Evolutionary conservation across 2,329 filamentous ascomycete species (phyloP).

Genomic region (Trichoderma citrinoviride): DNA sequence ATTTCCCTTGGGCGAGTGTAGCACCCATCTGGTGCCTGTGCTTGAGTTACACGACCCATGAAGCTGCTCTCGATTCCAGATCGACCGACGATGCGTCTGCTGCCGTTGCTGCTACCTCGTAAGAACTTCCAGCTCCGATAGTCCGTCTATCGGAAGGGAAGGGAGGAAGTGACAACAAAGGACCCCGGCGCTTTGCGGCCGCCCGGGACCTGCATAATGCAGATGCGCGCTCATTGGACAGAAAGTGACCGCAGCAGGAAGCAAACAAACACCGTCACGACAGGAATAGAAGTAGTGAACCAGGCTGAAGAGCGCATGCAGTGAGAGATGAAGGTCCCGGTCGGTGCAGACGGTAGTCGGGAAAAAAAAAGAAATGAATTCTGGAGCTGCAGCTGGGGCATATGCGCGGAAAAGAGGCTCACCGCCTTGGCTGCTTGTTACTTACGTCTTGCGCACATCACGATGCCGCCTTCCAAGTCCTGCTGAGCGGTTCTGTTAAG

Average conservation of each 20-base stretch:
- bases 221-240: conserved; percentile 3
- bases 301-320: no score
- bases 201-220: background rate
- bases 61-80: background rate
- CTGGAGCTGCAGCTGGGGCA: background rate
- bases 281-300: background rate
- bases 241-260: background rate
- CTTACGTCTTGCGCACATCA: no score
- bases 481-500: background rate
- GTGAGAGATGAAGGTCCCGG: no score
- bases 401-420: no score
- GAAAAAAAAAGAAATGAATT: background rate
- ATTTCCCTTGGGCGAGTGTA: background rate
- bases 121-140: background rate
- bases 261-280: background rate
- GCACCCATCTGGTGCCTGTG: conserved; percentile 8
- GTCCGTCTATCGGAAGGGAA: background rate
- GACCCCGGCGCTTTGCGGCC: background rate
- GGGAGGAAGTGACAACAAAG: background rate
- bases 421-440: no score
- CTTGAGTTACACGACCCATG: conserved; percentile 9
- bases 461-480: no score
- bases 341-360: no score
- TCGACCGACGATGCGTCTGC: background rate
- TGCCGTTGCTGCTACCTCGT: background rate